These are phyloP conservation scores for Penicillium sp. DNA, from an alignment of 2,329 filamentous ascomycete genomes.

Conservation along the genomic window DNA sequence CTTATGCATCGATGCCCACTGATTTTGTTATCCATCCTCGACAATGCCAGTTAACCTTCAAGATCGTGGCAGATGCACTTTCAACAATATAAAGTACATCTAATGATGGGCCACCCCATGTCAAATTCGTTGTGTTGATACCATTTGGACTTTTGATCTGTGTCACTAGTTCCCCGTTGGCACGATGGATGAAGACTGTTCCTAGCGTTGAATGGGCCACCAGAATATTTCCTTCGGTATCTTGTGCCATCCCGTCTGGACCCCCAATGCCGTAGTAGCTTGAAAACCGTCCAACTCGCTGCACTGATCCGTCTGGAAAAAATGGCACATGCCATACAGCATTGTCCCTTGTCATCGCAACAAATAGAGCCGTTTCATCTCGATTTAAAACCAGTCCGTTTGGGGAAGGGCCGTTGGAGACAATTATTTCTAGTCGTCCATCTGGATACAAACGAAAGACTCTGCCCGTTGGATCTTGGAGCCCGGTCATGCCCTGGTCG, in stretches of 20 bases:
- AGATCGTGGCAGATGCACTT: no score
- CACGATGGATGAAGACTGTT: neutral
- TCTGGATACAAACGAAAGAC: neutral
- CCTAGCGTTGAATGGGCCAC: neutral
- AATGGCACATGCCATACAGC: neutral
- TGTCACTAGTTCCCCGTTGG: neutral
- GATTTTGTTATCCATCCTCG: no score
- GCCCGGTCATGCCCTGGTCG: neutral
- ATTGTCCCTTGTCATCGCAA: neutral
- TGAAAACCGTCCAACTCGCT: neutral
- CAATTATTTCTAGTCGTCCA: neutral
- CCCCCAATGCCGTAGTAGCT: neutral
- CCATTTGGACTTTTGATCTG: neutral
- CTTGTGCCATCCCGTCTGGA: neutral
- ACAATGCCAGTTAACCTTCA: no score
- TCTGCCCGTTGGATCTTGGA: neutral
- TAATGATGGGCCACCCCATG: no score
- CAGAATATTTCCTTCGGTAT: neutral
- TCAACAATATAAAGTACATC: no score
- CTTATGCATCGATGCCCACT: no score
- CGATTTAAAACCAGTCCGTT: neutral
- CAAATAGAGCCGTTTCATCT: neutral
- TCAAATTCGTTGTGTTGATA: neutral
- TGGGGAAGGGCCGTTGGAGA: neutral
- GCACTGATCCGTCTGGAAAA: neutral